These are phyloP conservation scores for Orbilia ellipsospora DNA, from an alignment of 2,329 filamentous ascomycete genomes.

Conservation along the genomic window DNA sequence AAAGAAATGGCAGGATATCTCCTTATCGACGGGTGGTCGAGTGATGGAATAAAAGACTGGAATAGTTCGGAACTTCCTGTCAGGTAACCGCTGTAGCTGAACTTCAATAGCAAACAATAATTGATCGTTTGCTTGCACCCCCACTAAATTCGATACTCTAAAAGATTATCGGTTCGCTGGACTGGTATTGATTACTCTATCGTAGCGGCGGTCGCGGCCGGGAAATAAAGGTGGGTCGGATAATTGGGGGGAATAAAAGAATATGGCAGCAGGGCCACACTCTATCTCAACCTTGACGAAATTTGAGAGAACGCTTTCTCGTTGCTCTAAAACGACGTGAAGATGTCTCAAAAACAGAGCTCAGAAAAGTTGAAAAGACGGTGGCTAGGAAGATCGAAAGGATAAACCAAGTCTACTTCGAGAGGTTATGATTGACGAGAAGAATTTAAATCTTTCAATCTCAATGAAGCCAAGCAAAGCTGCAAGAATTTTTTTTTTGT, in stretches of 20 bases:
- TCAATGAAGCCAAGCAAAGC: slow-evolving; percentile 3
- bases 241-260: slow-evolving; percentile 19
- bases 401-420: not conserved
- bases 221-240: slow-evolving; percentile 21
- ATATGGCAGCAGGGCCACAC: slow-evolving; percentile 37
- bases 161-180: slow-evolving; percentile 16
- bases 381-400: slow-evolving; percentile 10
- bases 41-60: not conserved
- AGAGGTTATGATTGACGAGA: not conserved
- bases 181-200: slow-evolving; percentile 34
- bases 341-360: slow-evolving; percentile 5
- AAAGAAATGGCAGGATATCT: not conserved
- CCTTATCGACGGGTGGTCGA: not conserved
- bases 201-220: slow-evolving; percentile 20
- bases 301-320: not conserved
- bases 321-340: slow-evolving; percentile 12
- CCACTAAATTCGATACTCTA: slow-evolving; percentile 16
- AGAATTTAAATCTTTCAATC: no score
- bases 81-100: slow-evolving; percentile 5
- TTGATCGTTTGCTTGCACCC: no score
- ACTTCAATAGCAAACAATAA: slow-evolving; percentile 4
- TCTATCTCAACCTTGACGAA: slow-evolving; percentile 24
- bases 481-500: slow-evolving; percentile 10
- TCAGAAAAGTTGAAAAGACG: not conserved
- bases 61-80: slow-evolving; percentile 9